These are phyloP conservation scores for Candida awuae DNA, from an alignment of 805 yeast species.

Conservation along the genomic window DNA sequence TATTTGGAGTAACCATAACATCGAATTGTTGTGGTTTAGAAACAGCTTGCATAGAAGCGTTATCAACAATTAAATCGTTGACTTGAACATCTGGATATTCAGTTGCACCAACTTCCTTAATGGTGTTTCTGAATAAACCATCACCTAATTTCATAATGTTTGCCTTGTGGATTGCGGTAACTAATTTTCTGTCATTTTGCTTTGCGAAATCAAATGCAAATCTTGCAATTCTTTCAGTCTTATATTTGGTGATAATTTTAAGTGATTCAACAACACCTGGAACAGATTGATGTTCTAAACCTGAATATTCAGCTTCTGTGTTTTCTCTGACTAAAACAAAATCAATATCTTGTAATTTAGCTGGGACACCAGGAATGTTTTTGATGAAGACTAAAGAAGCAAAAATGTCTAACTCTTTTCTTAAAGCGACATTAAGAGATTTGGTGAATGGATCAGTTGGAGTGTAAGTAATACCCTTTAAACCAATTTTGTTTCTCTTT, in stretches of 20 bases:
- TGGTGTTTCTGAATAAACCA: constrained; percentile 93
- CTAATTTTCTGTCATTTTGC: constrained; percentile 84
- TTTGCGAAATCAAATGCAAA: constrained; percentile 94
- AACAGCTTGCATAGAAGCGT: constrained; percentile 99
- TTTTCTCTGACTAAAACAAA: constrained; percentile 95
- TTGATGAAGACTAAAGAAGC: constrained; percentile 93
- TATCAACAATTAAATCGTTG: constrained; percentile 94
- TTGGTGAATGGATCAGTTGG: constrained; percentile 71
- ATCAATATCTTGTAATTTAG: constrained; percentile 83
- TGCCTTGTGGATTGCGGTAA: constrained; percentile 97
- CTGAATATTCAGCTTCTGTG: constrained; percentile 98
- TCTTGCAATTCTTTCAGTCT: constrained; percentile 95
- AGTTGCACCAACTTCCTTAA: constrained; percentile 75
- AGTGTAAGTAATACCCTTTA: constrained; percentile 92
- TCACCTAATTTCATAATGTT: constrained; percentile 98
- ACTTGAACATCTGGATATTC: constrained; percentile 79
- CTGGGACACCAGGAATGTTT: constrained; percentile 88
- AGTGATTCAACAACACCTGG: constrained; percentile 97
- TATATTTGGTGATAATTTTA: constrained; percentile 87
- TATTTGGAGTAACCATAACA: constrained; percentile 94
- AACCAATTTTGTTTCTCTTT: constrained; percentile 93
- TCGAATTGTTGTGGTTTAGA: constrained; percentile 97
- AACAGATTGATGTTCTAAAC: constrained; percentile 93
- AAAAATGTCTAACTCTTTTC: constrained; percentile 92
- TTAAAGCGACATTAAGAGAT: constrained; percentile 89